Conservation (phyloP, 139 green algal species). For the Deuterostichococcus epilithicus region DNA sequence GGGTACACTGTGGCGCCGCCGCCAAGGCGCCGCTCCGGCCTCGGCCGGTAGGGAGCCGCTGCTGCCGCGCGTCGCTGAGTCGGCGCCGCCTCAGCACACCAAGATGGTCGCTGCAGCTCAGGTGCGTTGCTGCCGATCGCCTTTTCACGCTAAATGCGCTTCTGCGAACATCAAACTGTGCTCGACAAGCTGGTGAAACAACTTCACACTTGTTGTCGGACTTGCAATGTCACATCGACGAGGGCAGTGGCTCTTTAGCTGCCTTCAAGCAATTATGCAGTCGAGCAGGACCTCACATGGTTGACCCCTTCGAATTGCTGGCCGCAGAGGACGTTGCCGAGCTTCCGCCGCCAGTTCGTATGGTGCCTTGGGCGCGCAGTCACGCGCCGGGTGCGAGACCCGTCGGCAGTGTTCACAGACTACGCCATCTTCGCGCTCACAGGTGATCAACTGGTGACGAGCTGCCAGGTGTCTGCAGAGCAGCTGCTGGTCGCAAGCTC, state of each 20-base stretch:
- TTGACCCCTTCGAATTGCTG: too few species aligned
- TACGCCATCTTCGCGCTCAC: slow-evolving; percentile 49
- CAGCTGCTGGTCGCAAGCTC: too few species aligned
- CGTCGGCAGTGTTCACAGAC: slow-evolving; percentile 39
- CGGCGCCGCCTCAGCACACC: background rate
- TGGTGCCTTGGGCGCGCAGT: slow-evolving; percentile 37
- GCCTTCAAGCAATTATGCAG: background rate
- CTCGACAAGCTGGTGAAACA: too few species aligned
- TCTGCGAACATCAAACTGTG: too few species aligned
- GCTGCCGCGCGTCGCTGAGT: background rate
- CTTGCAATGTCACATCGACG: too few species aligned
- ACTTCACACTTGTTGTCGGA: too few species aligned
- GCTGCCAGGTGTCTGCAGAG: too few species aligned
- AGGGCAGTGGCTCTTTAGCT: too few species aligned
- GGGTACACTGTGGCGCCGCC: background rate
- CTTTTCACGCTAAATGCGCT: too few species aligned
- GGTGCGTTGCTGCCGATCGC: too few species aligned
- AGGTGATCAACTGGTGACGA: too few species aligned
- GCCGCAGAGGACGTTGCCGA: slow-evolving; percentile 17
- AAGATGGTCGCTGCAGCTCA: background rate
- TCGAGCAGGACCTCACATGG: background rate
- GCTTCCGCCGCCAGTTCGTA: slow-evolving; percentile 40
- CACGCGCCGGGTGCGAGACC: slow-evolving; percentile 30
- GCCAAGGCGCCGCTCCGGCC: too few species aligned
- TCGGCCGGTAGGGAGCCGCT: background rate